Base-by-base conservation (phyloP, 176 grass and related monocot genomes). In the Otatea glauca region DNA sequence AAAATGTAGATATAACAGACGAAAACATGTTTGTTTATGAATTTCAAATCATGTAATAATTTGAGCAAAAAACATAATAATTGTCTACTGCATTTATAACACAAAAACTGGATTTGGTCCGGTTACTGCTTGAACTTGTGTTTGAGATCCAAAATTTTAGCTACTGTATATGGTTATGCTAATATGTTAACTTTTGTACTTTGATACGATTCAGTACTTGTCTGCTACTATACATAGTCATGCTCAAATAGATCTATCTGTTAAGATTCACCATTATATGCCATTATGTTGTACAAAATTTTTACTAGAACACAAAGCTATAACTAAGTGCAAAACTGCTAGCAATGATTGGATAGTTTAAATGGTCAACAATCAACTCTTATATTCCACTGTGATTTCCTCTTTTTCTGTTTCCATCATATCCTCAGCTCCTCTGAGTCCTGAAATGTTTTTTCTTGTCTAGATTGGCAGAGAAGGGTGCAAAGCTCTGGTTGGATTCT, bases 401-500 rank as follows among this genome's bases (percentile, higher is more conserved):
- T 60, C 35, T 80, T 86, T 86, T 41, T 29, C 39, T 69, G 4
- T 59, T 79, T 68, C 83, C n/a, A 20, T 72, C 69, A 5, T 60
- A 65, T 70, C 21, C 4, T 63, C 54, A 82, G 49, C 7, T 63
- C 35, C 39, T 82, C 54, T 84, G 49, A 84, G 20, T 74, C 67
- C 66, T 83, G 70, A 65, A 55, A 45, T 85, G 59, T 25, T 56
- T 65, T 60, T 27, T 2, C 29, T 54, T 84, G n/a, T 93, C 25
- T 87, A 98, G 96, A 65, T 87, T 98, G 91, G 93, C 92, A 80
- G 78, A 84, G 75, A 88, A 83, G 56, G 89, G 96, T 75, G 62
- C 85, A 62, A 98, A 93, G 38, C 79, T 98, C 25, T 98, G 96
- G 92, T 72, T 98, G 56, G 96, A 98, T 90, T 72, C 91, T 82